Conservation (phyloP, 73 alveolate genomes). For the Tetrahymena malaccensis region DNA sequence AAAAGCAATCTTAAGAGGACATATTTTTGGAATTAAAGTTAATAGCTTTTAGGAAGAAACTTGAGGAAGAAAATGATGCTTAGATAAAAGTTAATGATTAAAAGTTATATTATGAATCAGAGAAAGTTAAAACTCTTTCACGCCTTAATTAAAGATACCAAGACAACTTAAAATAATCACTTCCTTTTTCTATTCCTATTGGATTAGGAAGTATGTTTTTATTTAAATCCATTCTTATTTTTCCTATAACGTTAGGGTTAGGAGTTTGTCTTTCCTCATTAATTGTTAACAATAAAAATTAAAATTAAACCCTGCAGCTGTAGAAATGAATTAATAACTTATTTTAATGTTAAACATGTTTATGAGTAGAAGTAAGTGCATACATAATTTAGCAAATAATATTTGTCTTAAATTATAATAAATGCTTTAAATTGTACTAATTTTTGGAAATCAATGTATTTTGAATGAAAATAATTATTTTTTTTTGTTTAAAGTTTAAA, state of each 20-base stretch:
- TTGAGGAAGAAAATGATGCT: neutral
- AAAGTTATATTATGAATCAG: neutral
- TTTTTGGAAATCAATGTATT: no score
- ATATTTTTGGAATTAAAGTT: neutral
- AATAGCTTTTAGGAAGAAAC: neutral
- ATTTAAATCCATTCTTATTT: neutral
- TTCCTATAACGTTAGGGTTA: neutral
- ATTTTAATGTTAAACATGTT: neutral
- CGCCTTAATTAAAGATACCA: neutral
- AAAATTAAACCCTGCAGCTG: neutral
- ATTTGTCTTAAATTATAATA: no score
- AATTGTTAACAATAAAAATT: neutral
- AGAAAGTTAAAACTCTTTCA: neutral
- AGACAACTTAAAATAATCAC: neutral
- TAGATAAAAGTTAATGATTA: neutral
- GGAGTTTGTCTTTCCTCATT: neutral
- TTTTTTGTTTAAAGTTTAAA: no score
- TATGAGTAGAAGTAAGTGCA: neutral
- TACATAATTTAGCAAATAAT: neutral
- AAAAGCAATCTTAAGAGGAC: neutral
- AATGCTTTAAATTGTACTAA: no score
- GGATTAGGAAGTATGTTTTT: neutral
- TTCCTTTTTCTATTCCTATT: neutral
- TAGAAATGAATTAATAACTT: neutral
- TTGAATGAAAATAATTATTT: no score